phyloP scores from a whole-genome alignment of 495 filamentous ascomycete species.

The Penicillium paradoxum region DNA sequence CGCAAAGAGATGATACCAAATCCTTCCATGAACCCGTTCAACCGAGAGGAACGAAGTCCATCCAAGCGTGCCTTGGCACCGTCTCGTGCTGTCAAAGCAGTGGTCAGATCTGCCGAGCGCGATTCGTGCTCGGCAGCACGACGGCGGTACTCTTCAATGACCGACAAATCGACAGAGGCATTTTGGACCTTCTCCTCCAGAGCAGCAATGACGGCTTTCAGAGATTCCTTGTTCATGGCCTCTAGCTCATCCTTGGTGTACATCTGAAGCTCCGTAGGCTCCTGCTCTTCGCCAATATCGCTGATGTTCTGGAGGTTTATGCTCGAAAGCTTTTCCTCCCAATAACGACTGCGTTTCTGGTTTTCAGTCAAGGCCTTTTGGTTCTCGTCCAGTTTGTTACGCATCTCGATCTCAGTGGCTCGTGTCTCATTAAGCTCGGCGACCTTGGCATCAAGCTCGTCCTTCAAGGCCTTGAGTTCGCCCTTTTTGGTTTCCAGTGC shows the following conservation, averaged over 20 bases:
- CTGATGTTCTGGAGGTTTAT: conserved; percentile 69
- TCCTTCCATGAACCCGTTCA: conserved; percentile 98
- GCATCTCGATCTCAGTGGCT: conserved; percentile 94
- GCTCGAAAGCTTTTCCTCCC: conserved; percentile 84
- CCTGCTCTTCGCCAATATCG: conserved; percentile 57
- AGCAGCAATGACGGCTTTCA: conserved; percentile 82
- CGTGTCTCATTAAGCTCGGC: conserved; percentile 85
- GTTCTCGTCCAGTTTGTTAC: conserved; percentile 91
- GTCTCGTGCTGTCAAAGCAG: conserved; percentile 72
- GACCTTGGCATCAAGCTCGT: conserved; percentile 80
- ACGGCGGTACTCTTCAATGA: conserved; percentile 89
- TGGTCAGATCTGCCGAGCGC: conserved; percentile 72
- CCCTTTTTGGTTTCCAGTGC: conserved; percentile 73
- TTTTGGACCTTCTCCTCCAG: conserved; percentile 93
- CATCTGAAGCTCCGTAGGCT: conserved; percentile 59
- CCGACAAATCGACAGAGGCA: conserved; percentile 80
- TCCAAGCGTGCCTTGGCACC: conserved; percentile 84
- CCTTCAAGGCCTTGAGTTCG: conserved; percentile 72
- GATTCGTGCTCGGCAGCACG: conserved; percentile 81
- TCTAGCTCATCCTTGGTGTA: conserved; percentile 87
- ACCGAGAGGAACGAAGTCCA: conserved; percentile 77
- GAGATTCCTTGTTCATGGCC: conserved; percentile 83
- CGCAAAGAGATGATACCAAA: conserved; percentile 92
- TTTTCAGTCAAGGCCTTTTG: conserved; percentile 85
- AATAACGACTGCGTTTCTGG: conserved; percentile 77